phyloP scores from a whole-genome alignment of 805 yeast genomes.

The Spathaspora hagerdaliae region DNA sequence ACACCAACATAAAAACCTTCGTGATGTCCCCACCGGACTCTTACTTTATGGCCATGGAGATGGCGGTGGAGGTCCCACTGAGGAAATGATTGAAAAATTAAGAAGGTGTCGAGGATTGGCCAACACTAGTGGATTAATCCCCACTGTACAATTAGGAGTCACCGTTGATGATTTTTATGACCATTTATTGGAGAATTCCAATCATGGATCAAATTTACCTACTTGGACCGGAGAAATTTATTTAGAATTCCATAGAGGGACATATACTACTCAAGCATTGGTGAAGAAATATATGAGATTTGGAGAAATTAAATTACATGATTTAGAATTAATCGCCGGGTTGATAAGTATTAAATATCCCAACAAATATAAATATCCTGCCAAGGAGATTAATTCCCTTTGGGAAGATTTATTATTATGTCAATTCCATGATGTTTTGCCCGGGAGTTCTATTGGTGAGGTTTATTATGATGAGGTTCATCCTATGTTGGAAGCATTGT shows the following conservation, averaged over 20 bases:
- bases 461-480: constrained; percentile 81
- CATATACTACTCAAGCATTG: constrained; percentile 90
- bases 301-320: constrained; percentile 74
- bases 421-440: constrained; percentile 97
- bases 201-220: constrained; percentile 66
- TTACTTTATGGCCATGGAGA: constrained; percentile 91
- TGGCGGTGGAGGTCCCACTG: constrained; percentile 98
- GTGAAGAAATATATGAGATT: constrained; percentile 77
- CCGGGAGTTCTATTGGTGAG: constrained; percentile 93
- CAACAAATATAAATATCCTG: constrained; percentile 66
- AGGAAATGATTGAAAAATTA: constrained; percentile 88
- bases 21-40: constrained; percentile 76
- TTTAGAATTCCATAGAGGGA: constrained; percentile 94
- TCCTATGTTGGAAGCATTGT: constrained; percentile 64
- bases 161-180: constrained; percentile 81
- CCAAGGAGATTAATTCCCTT: constrained; percentile 55
- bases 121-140: constrained; percentile 68
- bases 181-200: constrained; percentile 55
- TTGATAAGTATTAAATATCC: constrained; percentile 53
- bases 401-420: constrained; percentile 91
- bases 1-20: constrained; percentile 76
- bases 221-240: constrained; percentile 93
- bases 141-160: constrained; percentile 73
- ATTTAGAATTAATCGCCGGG: constrained; percentile 80
- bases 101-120: constrained; percentile 87